Conservation (phyloP, 2,329 filamentous ascomycete genomes). For the Neopestalotiopsis clavispora region DNA sequence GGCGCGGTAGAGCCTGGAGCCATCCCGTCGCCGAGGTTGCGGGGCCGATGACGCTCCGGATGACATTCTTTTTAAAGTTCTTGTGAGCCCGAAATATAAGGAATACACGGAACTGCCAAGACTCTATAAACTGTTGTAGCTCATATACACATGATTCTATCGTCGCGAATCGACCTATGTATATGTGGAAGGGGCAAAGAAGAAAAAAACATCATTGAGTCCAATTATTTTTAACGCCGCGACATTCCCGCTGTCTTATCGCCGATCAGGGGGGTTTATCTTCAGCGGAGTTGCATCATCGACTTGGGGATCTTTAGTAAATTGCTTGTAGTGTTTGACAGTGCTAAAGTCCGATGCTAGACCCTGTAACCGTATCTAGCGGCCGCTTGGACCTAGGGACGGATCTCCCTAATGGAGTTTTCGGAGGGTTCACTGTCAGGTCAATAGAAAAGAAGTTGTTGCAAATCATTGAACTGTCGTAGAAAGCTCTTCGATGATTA, state of each 20-base stretch:
- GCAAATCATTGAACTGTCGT: no score
- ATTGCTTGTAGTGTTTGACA: not conserved
- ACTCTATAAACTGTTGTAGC: not conserved
- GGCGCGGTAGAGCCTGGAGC: not conserved
- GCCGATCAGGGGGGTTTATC: not conserved
- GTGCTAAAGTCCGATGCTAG: not conserved
- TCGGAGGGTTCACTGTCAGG: no score
- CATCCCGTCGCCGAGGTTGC: not conserved
- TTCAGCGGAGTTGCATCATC: slow-evolving; percentile 13
- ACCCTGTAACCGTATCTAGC: not conserved
- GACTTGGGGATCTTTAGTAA: not conserved
- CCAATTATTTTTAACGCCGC: not conserved
- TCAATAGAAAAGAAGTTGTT: no score
- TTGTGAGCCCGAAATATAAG: not conserved
- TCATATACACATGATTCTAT: not conserved
- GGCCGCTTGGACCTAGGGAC: not conserved
- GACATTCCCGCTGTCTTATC: slow-evolving; percentile 6
- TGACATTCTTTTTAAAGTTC: not conserved
- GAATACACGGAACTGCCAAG: not conserved
- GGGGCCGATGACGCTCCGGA: not conserved
- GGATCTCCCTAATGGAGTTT: no score
- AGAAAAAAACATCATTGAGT: not conserved
- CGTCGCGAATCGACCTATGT: not conserved
- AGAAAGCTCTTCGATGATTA: no score
- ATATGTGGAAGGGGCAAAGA: not conserved